A percentile compares a stretch with the other conserved stretches of the same genome.
Conservation (phyloP, 306 rosid genomes). For the Chamaecrista fasciculata region DNA sequence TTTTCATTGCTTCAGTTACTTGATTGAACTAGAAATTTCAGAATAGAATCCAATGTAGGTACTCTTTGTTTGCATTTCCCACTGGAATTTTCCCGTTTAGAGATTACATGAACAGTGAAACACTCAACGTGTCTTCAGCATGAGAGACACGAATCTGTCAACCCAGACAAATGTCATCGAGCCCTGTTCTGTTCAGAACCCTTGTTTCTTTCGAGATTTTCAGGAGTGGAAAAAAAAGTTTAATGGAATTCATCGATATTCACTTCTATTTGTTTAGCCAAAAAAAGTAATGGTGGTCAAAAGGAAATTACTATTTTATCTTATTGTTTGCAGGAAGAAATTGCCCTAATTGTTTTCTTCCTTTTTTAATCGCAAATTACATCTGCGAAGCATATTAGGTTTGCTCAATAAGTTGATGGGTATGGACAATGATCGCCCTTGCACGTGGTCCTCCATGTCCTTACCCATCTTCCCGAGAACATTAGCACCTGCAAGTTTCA, state of each 20-base stretch:
- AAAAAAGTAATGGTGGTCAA: slow-evolving; percentile 31
- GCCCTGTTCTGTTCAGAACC: slow-evolving; percentile 35
- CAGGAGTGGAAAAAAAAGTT: background rate
- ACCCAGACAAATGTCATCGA: slow-evolving; percentile 40
- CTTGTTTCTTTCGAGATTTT: slow-evolving; percentile 38
- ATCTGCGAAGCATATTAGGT: slow-evolving; percentile 25
- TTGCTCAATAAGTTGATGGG: slow-evolving; percentile 43
- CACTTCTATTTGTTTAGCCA: slow-evolving; percentile 30
- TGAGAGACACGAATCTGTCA: slow-evolving; percentile 52
- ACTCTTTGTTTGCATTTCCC: slow-evolving; percentile 14
- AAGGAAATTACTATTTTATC: slow-evolving; percentile 30
- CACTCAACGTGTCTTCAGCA: slow-evolving; percentile 48
- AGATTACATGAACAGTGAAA: slow-evolving; percentile 41
- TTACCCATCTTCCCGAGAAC: slow-evolving; percentile 46
- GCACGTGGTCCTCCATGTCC: slow-evolving; percentile 69
- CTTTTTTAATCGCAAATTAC: background rate
- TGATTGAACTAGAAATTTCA: slow-evolving; percentile 19
- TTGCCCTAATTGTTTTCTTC: slow-evolving; percentile 26
- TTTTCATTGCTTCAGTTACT: background rate
- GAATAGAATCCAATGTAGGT: slow-evolving; percentile 30
- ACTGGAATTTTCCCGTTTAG: background rate
- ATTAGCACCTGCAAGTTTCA: slow-evolving; percentile 52
- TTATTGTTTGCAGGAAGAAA: slow-evolving; percentile 25
- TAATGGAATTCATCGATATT: slow-evolving; percentile 38
- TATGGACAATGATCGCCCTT: slow-evolving; percentile 64